Percentiles rank a stretch among this genome's conserved stretches.
Evolutionary conservation across 352 stramenopile genomes (phyloP).

Genomic region (Elongisporangium senticosum): DNA sequence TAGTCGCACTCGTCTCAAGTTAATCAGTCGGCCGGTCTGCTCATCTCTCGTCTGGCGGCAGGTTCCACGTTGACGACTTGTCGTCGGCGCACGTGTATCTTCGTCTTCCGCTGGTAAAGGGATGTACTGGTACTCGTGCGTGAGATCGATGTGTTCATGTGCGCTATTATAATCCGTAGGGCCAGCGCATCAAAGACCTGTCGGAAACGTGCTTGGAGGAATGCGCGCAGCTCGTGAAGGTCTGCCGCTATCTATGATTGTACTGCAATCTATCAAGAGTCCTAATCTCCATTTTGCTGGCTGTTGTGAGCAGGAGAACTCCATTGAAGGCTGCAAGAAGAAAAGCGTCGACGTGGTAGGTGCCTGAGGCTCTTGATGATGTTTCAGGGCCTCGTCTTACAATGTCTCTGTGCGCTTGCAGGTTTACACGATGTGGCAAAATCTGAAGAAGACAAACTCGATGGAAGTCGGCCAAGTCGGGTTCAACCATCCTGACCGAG

Average conservation of each 20-base stretch:
- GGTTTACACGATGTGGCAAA: slow-evolving; percentile 92
- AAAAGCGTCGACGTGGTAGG: slow-evolving; percentile 81
- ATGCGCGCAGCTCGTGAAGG: slow-evolving; percentile 90
- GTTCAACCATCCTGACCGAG: slow-evolving; percentile 66
- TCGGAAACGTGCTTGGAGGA: slow-evolving; percentile 81
- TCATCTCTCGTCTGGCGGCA: slow-evolving; percentile 7
- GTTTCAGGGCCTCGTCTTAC: not conserved
- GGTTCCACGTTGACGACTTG: slow-evolving; percentile 98
- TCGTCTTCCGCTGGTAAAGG: slow-evolving; percentile 78
- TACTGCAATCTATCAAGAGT: not conserved
- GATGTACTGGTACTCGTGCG: slow-evolving; percentile 3
- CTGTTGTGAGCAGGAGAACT: slow-evolving; percentile 68
- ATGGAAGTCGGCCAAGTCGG: slow-evolving; percentile 92
- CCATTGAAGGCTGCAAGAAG: slow-evolving; percentile 92
- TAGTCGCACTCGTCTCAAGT: not conserved
- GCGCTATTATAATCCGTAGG: slow-evolving; percentile 33
- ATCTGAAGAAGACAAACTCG: slow-evolving; percentile 85
- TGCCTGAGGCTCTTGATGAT: slow-evolving; percentile 2
- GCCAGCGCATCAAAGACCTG: slow-evolving; percentile 76
- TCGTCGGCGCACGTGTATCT: slow-evolving; percentile 98
- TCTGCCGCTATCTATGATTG: slow-evolving; percentile 6
- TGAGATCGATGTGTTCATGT: not conserved
- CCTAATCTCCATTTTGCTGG: not conserved
- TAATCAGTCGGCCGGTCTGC: not conserved
- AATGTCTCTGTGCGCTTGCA: slow-evolving; percentile 6